A percentile compares a stretch with the other conserved stretches of the same genome.
Evolutionary conservation across 106 monocot genomes (phyloP).

Genomic region (Chionographis japonica): DNA sequence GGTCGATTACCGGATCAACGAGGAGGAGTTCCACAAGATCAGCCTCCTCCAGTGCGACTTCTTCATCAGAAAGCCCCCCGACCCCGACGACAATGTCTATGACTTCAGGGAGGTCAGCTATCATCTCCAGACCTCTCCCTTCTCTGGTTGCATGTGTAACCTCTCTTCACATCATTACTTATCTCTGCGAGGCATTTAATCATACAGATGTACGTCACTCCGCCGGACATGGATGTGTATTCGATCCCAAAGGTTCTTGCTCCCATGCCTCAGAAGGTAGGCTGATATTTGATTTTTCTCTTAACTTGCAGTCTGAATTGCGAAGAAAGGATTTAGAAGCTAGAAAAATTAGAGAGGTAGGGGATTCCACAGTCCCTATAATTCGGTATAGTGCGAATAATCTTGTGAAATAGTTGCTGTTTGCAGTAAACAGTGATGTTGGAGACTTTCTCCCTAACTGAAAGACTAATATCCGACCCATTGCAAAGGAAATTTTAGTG

Average conservation of each 20-base stretch:
- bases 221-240: constrained; percentile 85
- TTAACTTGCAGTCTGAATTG: neutral
- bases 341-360: no score
- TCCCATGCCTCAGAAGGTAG: constrained; percentile 90
- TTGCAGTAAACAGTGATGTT: no score
- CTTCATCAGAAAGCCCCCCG: constrained; percentile 86
- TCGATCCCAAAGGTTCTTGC: constrained; percentile 81
- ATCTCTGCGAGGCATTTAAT: constrained; percentile 15
- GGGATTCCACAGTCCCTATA: no score
- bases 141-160: neutral
- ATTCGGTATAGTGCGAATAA: no score
- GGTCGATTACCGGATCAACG: constrained; percentile 84
- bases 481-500: no score
- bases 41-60: constrained; percentile 84
- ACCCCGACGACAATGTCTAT: constrained; percentile 77
- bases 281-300: neutral
- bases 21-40: constrained; percentile 98
- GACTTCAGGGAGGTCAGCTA: constrained; percentile 81
- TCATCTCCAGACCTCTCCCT: neutral
- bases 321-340: no score
- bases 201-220: constrained; percentile 87
- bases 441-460: no score
- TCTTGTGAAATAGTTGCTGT: no score
- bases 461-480: no score
- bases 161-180: neutral